Base-by-base conservation (phyloP, 176 grass and related monocot species). In the Eleusine coracana region DNA sequence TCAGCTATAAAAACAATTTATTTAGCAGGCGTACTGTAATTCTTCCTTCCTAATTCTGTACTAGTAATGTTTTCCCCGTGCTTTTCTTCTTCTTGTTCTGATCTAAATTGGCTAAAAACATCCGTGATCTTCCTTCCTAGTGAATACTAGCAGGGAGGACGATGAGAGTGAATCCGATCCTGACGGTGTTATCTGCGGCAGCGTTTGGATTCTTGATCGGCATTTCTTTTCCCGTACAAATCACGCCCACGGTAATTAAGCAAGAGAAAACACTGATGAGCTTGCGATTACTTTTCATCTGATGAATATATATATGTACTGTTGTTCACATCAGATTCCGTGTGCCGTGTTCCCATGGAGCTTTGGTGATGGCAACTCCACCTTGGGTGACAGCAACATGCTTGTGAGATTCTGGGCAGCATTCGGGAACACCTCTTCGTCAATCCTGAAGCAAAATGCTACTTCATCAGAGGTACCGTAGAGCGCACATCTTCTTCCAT, bases 391-490 rank as follows among this genome's bases (percentile, higher is more conserved):
- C 45, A 72, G 12, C 80, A 54, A 12, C 74, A 20, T 77, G 16
- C 25, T 77, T 3, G 16, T 9, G 14, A 73, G 40, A 39, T 20
- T 80, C 0, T 84, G 69, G 62, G 8, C 61, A n/a, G 39, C 75
- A 17, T 52, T 51, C 15, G 13, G 78, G 21, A 55, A 55, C 52
- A 63, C 10, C 66, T 79, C 28, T 9, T 79, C 76, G 6, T 55
- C 51, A 18, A 29, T 72, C 36, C 10, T 51, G 10, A 28, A 63
- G 20, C 55, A 75, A 29, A 88, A 84, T 74, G 49, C 10, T 20
- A 79, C 60, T 56, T 21, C 52, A 52, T 17, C 81, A 50, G 74
- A 52, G 74, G 86, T 83, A 77, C 41, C 2, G 31, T 34, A 34
- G 2, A 34, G 1, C 31, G 31, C 31, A 34, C 1, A 1, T 34